These are phyloP conservation scores for Theileria orientalis DNA, from an alignment of 169 alveolate species.

Conservation along the genomic window DNA sequence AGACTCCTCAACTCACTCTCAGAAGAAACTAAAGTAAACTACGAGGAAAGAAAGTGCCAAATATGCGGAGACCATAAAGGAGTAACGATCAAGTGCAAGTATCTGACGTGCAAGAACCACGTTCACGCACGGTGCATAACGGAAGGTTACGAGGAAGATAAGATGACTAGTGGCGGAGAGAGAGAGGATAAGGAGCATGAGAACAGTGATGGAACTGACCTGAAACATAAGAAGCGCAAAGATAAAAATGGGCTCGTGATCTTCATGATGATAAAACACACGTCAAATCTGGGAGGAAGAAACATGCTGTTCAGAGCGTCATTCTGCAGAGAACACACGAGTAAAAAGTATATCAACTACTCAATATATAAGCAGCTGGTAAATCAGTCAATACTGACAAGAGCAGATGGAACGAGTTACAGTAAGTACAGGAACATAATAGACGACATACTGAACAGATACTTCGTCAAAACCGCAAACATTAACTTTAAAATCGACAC, in stretches of 20 bases:
- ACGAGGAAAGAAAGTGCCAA: slow-evolving; percentile 9
- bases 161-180: background rate
- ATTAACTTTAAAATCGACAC: background rate
- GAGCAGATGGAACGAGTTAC: background rate
- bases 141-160: background rate
- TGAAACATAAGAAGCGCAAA: too few species aligned
- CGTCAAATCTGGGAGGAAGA: slow-evolving; percentile 9
- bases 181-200: background rate
- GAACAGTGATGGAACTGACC: too few species aligned
- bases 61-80: slow-evolving; percentile 30
- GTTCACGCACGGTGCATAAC: slow-evolving; percentile 19
- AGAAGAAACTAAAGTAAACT: background rate
- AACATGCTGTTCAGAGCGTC: slow-evolving; percentile 21
- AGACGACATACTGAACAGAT: background rate
- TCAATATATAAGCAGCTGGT: slow-evolving; percentile 17
- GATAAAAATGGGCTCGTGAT: slow-evolving; percentile 6
- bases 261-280: background rate
- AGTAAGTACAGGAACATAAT: background rate
- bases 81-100: slow-evolving; percentile 14
- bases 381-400: background rate
- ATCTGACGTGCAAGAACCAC: slow-evolving; percentile 5
- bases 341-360: background rate
- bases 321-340: slow-evolving; percentile 41
- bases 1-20: background rate
- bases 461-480: background rate